Conservation (phyloP, 176 grass and related monocot species). For the Raddia guianensis region DNA sequence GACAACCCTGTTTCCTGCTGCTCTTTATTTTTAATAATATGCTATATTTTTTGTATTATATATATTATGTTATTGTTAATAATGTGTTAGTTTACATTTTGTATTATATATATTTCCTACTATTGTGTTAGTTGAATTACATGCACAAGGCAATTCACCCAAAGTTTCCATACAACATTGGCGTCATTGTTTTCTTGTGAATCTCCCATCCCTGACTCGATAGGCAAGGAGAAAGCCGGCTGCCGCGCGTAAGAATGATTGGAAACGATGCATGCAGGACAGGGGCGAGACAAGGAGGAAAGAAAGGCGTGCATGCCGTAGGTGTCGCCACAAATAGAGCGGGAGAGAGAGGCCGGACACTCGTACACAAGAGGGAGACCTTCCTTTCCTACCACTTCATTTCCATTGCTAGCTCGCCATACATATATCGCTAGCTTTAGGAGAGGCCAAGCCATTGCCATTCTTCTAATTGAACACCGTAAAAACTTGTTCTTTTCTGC, state of each 20-base stretch:
- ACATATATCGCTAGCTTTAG: constrained; percentile 40
- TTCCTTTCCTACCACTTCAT: constrained; percentile 48
- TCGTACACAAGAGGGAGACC: constrained; percentile 50
- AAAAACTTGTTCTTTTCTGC: neutral
- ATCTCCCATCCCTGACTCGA: too few relatives aligned
- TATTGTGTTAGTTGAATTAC: too few relatives aligned
- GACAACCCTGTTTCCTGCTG: too few relatives aligned
- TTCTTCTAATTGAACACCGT: constrained; percentile 17
- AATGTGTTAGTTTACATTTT: too few relatives aligned
- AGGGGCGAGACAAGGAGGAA: neutral
- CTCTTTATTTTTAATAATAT: too few relatives aligned
- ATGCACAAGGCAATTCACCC: too few relatives aligned
- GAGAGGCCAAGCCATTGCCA: constrained; percentile 35
- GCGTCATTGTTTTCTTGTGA: too few relatives aligned
- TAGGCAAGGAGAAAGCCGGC: neutral
- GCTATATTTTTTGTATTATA: too few relatives aligned
- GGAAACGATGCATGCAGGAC: constrained; percentile 8
- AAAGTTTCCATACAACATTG: too few relatives aligned
- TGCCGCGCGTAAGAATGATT: neutral
- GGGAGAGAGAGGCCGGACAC: constrained; percentile 8
- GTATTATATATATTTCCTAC: too few relatives aligned
- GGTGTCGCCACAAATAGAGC: constrained; percentile 39
- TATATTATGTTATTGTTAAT: too few relatives aligned
- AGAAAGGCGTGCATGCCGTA: constrained; percentile 4
- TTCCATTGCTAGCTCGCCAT: constrained; percentile 33